Evolutionary conservation across 1,139 yeast species (phyloP), one percentile per base, ranked within the genome.

Genomic region (Suhomyces chickasaworum): DNA sequence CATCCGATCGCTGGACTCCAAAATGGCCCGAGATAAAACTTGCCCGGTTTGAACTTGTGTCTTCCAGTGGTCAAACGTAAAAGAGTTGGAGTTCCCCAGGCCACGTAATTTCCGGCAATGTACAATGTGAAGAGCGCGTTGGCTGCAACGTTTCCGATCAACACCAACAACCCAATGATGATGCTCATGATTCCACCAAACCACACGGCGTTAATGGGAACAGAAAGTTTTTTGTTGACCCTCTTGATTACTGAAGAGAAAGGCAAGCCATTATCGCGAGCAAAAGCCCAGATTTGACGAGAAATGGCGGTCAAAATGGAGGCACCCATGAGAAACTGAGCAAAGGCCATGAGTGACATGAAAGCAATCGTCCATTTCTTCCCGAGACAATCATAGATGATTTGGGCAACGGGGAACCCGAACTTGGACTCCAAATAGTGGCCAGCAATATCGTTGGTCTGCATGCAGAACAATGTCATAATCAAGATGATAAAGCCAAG

Each of bases 351-450:
- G 40, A 82, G 60, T 1, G 80, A 60, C 84, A 83, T 81, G 45
- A 84, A 78, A 0, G 82, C 84, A 57, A 80, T 73, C 2, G 89
- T 83, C 89, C 90, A 85, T 41, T 73, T 69, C 58, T 80, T 81
- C 34, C 93, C 93, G 47, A 86, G 69, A 1, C 84, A 76, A 60
- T 86, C 84, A 57, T 69, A 76, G 49, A 84, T 71, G 44, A 86
- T 74, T 64, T 84, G 89, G 12, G 93, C 89, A 66, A 82, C 71
- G 36, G 82, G 80, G 50, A 76, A 75, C 15, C 84, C 85, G 43
- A 76, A 73, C 8, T 66, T 65, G 4, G 81, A 63, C 9, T 51
- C 60, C 43, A 81, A 56, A 27, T 82, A 69, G 21, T 49, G 51
- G 8, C 71, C 57, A 6, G 56, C 64, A 30, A 81, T 61, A 60